phyloP scores from a whole-genome alignment of 1,284 basidiomycete genomes.

The Trametes sp. region DNA sequence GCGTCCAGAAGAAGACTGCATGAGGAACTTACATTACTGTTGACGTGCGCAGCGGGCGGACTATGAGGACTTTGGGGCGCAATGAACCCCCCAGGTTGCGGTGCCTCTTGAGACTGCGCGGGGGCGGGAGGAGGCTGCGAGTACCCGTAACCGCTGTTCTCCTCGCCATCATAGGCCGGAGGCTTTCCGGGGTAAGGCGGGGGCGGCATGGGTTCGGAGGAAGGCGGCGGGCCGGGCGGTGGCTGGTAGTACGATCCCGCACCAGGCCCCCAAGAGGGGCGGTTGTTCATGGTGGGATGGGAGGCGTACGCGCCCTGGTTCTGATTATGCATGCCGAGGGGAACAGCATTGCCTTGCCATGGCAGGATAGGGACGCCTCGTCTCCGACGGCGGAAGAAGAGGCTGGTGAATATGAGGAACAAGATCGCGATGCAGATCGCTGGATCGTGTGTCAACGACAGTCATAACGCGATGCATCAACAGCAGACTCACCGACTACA shows the following conservation, averaged over 20 bases:
- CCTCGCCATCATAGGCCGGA: conserved; percentile 17
- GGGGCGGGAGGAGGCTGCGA: conserved; percentile 1
- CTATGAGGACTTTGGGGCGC: conserved; percentile 17
- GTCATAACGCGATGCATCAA: background rate
- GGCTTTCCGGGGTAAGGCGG: conserved; percentile 31
- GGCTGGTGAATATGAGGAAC: conserved; percentile 18
- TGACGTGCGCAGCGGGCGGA: conserved; percentile 23
- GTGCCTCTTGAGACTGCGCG: background rate
- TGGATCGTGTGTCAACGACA: background rate
- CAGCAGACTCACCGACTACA: conserved; percentile 22
- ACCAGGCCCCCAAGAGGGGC: conserved; percentile 5
- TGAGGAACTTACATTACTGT: conserved; percentile 19
- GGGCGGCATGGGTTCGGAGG: conserved; percentile 14
- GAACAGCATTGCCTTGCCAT: conserved; percentile 3
- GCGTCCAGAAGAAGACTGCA: too few species aligned
- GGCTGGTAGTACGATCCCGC: conserved; percentile 14
- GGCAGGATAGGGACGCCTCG: conserved; percentile 18
- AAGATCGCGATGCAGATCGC: conserved; percentile 28
- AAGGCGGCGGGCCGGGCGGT: conserved; percentile 16
- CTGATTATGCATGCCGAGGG: conserved; percentile 7
- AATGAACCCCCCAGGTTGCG: conserved; percentile 22
- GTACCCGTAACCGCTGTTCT: conserved; percentile 27
- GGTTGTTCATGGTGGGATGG: conserved; percentile 17
- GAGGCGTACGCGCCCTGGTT: conserved; percentile 21
- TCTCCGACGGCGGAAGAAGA: conserved; percentile 28